These are phyloP conservation scores for Torulaspora microellipsoides DNA, from an alignment of 805 yeast species.

Conservation along the genomic window DNA sequence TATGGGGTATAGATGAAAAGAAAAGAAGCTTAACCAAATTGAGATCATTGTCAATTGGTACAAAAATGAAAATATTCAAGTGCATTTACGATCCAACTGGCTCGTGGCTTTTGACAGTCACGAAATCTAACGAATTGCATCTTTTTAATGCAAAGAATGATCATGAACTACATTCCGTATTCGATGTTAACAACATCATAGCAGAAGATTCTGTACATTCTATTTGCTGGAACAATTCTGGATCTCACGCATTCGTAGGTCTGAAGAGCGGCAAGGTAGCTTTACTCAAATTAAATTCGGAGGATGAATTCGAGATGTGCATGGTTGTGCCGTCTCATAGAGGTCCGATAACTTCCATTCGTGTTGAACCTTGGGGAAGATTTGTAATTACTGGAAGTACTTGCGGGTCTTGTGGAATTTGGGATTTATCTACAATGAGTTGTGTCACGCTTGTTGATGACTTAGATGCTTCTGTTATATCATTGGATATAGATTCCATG, in stretches of 20 bases:
- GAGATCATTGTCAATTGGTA: constrained; percentile 12
- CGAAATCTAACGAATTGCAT: constrained; percentile 37
- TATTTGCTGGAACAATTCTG: constrained; percentile 33
- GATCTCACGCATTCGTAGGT: constrained; percentile 42
- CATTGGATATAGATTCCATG: constrained; percentile 23
- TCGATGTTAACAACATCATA: constrained; percentile 4
- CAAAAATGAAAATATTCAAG: constrained; percentile 17
- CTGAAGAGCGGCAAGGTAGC: constrained; percentile 43
- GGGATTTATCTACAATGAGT: constrained; percentile 22
- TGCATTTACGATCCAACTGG: constrained; percentile 46
- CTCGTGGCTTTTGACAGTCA: constrained; percentile 41
- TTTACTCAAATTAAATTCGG: constrained; percentile 17
- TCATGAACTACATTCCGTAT: constrained; percentile 23
- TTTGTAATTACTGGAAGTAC: constrained; percentile 48
- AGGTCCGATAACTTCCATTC: constrained; percentile 44
- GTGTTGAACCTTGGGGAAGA: constrained; percentile 50
- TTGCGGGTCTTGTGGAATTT: constrained; percentile 27
- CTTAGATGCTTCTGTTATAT: constrained; percentile 15
- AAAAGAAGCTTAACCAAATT: constrained; percentile 13
- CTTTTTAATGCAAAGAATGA: constrained; percentile 36
- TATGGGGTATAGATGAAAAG: constrained; percentile 23
- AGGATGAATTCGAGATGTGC: constrained; percentile 16
- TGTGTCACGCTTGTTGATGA: constrained; percentile 17
- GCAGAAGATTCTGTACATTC: constrained; percentile 22
- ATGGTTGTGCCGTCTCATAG: constrained; percentile 40